Percentiles rank a stretch among this genome's conserved stretches.
These are phyloP conservation scores for Nothophoma quercina DNA, from an alignment of 2,329 filamentous ascomycete species.

Conservation along the genomic window DNA sequence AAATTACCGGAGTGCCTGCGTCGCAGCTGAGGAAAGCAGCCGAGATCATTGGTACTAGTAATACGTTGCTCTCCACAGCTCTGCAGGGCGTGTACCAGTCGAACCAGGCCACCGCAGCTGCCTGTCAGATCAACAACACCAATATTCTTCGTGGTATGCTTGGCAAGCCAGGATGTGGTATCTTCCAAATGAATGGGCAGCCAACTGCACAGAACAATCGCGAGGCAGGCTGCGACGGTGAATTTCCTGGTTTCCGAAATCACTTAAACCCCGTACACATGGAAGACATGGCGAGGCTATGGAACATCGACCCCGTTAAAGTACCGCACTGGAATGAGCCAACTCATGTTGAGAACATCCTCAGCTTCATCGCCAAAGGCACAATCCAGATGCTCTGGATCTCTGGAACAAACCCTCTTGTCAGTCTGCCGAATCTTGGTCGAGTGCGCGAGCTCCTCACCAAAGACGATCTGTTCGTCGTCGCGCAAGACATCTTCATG, in stretches of 20 bases:
- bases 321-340: slow-evolving; percentile 17
- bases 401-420: slow-evolving; percentile 14
- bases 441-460: slow-evolving; percentile 14
- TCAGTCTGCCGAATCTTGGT: slow-evolving; percentile 12
- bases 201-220: slow-evolving; percentile 16
- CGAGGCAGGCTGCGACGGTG: slow-evolving; percentile 16
- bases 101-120: slow-evolving; percentile 15
- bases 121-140: slow-evolving; percentile 18
- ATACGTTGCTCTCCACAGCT: slow-evolving; percentile 12
- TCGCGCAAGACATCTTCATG: slow-evolving; percentile 12
- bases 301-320: slow-evolving; percentile 16
- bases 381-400: slow-evolving; percentile 18
- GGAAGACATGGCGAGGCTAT: slow-evolving; percentile 9
- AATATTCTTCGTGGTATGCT: slow-evolving; percentile 13
- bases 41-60: slow-evolving; percentile 16
- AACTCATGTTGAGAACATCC: slow-evolving; percentile 14
- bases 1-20: slow-evolving; percentile 11
- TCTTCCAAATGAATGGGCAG: slow-evolving; percentile 17
- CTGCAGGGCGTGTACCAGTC: slow-evolving; percentile 17
- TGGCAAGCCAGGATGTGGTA: slow-evolving; percentile 15
- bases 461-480: slow-evolving; percentile 14
- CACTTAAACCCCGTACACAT: slow-evolving; percentile 14
- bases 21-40: slow-evolving; percentile 11
- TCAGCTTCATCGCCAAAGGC: slow-evolving; percentile 14
- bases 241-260: slow-evolving; percentile 16